Evolutionary conservation across 805 yeast species (phyloP), one percentile per base, ranked within the genome.

Genomic region (Sungouiella thailandica): DNA sequence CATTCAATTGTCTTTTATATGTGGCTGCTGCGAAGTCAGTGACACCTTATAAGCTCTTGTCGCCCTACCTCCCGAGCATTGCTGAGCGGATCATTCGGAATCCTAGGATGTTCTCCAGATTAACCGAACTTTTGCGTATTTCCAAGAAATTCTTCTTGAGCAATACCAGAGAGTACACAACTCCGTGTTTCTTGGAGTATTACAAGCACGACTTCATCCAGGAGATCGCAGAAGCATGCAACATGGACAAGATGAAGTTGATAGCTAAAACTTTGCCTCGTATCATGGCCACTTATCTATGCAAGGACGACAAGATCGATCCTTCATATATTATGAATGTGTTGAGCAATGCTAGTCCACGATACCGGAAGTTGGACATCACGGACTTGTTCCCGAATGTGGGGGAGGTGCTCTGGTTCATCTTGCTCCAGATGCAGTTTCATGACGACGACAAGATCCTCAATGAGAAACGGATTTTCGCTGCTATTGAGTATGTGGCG

Each of bases 1-100:
- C 87, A 0, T 77, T 78, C 42, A 80, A 79, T 49, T 75, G 77
- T 36, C 59, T 90, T 4, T 60, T 74, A 15, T 59, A 69, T 22
- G 68, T 83, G 9, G 81, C 96, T 0, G 47, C 60, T 12, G 63
- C 75, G 1, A 74, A 75, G 44, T 57, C 65, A 1, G 60, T 74
- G 23, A 76, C 95, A 0, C 80, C 95, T 0, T 88, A 90, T 75
- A 85, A 83, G 52, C 58, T 90, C 10, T 62, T 87, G 14, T 76
- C 84, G 6, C 95, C 96, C 0, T 84, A 76, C 40, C 70, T 93
- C 47, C 88, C 90, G 2, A 72, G 80, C 23, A 65, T 88, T 6
- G 73, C 89, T 24, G 72, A 77, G 27, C 71, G 72, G 16, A 68
- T 86, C 12, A 78, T 86, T 3, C 75, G 75, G 41, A 73, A 73